Percentiles rank a stretch among this genome's conserved stretches.
These are phyloP conservation scores for Mrakia blollopis DNA, from an alignment of 768 basidiomycete species.

Conservation along the genomic window DNA sequence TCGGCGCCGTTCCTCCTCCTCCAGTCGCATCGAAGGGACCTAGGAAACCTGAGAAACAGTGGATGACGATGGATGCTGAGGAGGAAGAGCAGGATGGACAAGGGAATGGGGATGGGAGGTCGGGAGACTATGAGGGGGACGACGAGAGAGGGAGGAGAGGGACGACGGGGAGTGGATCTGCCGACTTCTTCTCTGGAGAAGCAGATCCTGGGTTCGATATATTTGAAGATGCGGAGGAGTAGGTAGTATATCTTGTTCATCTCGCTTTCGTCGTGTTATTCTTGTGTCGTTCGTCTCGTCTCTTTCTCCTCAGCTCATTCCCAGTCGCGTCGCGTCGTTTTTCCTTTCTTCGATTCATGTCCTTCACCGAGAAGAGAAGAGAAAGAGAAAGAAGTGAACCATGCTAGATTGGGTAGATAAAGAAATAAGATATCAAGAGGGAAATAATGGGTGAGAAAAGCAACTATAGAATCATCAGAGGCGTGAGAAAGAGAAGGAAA, in stretches of 20 bases:
- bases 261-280: neutral
- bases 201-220: neutral
- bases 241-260: neutral
- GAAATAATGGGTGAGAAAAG: no score
- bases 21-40: neutral
- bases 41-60: neutral
- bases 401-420: no score
- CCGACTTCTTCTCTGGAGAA: neutral
- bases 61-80: neutral
- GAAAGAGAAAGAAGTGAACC: no score
- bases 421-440: no score
- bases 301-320: neutral
- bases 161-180: no score
- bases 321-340: no score
- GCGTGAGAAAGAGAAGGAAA: no score
- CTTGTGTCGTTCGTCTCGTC: neutral
- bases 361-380: no score
- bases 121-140: no score
- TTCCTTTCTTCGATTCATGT: no score
- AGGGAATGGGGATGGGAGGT: neutral
- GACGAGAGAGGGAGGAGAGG: no score
- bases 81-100: neutral
- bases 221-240: conserved; percentile 1
- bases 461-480: no score
- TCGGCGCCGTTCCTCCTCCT: neutral